Base-by-base conservation (phyloP, 345 rosid species). In the Noccaea bulbosa region DNA sequence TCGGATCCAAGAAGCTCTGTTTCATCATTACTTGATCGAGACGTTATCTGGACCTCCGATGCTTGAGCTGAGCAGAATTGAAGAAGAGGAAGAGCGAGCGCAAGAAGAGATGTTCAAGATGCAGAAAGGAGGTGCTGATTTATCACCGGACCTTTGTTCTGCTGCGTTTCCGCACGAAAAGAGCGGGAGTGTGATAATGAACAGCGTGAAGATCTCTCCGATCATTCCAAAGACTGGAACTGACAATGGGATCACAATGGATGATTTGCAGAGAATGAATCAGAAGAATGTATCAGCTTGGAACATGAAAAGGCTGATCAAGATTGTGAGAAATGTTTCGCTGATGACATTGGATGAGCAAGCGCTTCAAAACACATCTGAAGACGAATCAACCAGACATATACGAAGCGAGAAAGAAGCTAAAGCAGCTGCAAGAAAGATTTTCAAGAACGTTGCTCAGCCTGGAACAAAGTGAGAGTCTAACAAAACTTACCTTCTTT, bases 241-340 rank as follows among this genome's bases (percentile, higher is more conserved):
- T 1, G 80, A 75, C 4, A 65, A 64, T 0, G 86, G 83, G 61
- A 87, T 94, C 41, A 78, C 82, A 0, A 82, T 91, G 53, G 85
- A 88, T 12, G 80, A 87, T 38, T 53, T 94, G 64, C 93, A 91
- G 11, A 89, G 81, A 73, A 80, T 94, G 60, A 94, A 85, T 47
- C 72, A 79, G 11, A 85, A 82, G 86, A 94, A 94, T 17, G 60
- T 94, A 7, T 94, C 98, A 0, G 99, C 99, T 11, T 94, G 99
- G 99, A 91, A 87, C 54, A 94, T 94, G 99, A 94, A 94, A 83
- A 86, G 96, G 60, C 76, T 94, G 83, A 81, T 94, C 79, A 94
- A 88, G 27, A 86, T 94, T 45, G 98, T 94, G 8, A 77, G 87
- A 70, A 69, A 83, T 1, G 99, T 90, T 9, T 75, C 90, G 0